A percentile compares a stretch with the other conserved stretches of the same genome.
These are phyloP conservation scores for Podila minutissima DNA, from an alignment of 192 early-diverging fungal species.

Conservation along the genomic window DNA sequence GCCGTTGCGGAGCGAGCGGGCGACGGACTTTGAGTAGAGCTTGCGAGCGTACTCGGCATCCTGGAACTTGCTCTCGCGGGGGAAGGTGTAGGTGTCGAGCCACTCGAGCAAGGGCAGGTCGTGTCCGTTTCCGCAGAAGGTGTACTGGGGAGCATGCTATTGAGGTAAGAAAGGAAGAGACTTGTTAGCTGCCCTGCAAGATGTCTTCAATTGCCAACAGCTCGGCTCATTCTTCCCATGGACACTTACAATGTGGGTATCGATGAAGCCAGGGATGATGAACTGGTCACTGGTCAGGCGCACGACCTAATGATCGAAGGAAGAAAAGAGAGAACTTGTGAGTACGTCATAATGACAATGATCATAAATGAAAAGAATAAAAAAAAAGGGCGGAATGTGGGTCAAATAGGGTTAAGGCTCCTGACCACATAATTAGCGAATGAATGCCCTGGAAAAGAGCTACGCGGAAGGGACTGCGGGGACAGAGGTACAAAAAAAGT, in stretches of 20 bases:
- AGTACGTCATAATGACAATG: not conserved
- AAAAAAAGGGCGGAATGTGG: slow-evolving; percentile 15
- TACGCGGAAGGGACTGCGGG: too few relatives aligned
- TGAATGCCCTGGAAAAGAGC: too few relatives aligned
- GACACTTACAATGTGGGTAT: slow-evolving; percentile 83
- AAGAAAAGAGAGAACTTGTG: slow-evolving; percentile 1
- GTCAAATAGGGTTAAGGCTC: slow-evolving; percentile 41
- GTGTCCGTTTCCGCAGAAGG: slow-evolving; percentile 89
- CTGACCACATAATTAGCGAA: not conserved
- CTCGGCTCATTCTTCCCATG: too few relatives aligned
- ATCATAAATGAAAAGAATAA: not conserved
- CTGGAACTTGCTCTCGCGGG: slow-evolving; percentile 79
- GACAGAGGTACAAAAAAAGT: not conserved
- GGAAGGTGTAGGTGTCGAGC: slow-evolving; percentile 93
- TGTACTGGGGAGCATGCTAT: slow-evolving; percentile 91
- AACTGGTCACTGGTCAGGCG: slow-evolving; percentile 69
- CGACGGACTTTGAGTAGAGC: slow-evolving; percentile 76
- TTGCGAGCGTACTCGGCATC: slow-evolving; percentile 71
- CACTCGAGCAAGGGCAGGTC: slow-evolving; percentile 91
- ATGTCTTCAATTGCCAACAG: not conserved
- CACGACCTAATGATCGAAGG: slow-evolving; percentile 3
- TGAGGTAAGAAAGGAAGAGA: not conserved
- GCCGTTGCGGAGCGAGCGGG: slow-evolving; percentile 78
- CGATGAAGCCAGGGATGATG: slow-evolving; percentile 90
- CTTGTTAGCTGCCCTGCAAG: not conserved